Percentiles rank a stretch among this genome's conserved stretches.
Evolutionary conservation across 129 eudicot species (phyloP).

Genomic region (Solidago caesia): DNA sequence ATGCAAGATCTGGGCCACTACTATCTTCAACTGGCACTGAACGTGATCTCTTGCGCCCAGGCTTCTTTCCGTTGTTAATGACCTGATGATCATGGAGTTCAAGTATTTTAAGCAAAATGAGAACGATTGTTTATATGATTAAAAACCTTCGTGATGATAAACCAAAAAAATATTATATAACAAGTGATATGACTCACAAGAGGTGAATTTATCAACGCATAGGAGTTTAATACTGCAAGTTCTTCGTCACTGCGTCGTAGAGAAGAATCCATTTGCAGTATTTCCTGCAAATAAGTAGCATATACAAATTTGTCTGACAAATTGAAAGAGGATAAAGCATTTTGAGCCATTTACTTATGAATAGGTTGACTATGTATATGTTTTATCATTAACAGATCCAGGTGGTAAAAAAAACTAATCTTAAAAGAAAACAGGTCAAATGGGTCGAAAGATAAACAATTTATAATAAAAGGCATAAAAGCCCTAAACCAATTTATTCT

Average conservation of each 20-base stretch:
- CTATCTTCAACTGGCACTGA: conserved; percentile 44
- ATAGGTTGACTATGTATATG: not conserved
- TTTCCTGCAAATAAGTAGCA: conserved; percentile 55
- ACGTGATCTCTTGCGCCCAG: conserved; percentile 57
- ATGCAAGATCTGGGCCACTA: conserved; percentile 41
- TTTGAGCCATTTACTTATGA: not conserved
- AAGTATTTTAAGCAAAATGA: not conserved
- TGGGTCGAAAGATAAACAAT: not conserved
- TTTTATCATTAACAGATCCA: not conserved
- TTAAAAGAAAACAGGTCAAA: not conserved
- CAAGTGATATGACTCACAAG: conserved; percentile 55
- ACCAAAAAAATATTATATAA: not conserved
- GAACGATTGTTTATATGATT: not conserved
- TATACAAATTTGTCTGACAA: not conserved
- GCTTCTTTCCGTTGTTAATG: conserved; percentile 43
- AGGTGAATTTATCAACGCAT: conserved; percentile 67
- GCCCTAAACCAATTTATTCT: not conserved
- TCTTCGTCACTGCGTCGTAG: conserved; percentile 75
- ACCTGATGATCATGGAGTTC: conserved; percentile 44
- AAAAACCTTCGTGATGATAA: not conserved
- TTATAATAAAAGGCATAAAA: not conserved
- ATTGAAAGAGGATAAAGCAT: not conserved
- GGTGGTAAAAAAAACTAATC: not conserved
- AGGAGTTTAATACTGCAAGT: conserved; percentile 66
- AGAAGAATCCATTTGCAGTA: conserved; percentile 71